These are phyloP conservation scores for Vaccinium myrtillus DNA, from an alignment of 148 eudicot species.

Conservation along the genomic window DNA sequence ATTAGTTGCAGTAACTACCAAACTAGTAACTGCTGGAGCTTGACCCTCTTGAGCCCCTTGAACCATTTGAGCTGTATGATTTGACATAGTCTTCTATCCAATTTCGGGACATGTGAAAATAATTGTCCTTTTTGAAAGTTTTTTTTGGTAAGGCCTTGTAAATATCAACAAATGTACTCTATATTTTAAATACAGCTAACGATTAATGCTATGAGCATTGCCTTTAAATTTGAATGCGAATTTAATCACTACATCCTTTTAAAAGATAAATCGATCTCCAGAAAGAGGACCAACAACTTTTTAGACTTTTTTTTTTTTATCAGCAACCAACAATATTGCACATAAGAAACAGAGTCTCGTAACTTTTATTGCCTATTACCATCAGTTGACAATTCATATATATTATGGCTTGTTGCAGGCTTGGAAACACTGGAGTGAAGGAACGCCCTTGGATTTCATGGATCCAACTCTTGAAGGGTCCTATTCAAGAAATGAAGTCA, in stretches of 20 bases:
- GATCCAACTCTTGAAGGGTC: constrained; percentile 29
- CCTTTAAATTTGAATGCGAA: background rate
- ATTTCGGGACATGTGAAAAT: background rate
- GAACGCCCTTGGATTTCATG: constrained; percentile 21
- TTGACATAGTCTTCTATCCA: background rate
- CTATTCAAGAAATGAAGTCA: constrained; percentile 22
- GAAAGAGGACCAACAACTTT: too few relatives aligned
- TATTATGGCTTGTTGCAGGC: constrained; percentile 14
- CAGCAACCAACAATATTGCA: background rate
- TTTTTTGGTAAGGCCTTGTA: background rate
- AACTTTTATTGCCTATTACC: background rate
- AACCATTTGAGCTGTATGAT: too few relatives aligned
- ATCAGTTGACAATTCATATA: background rate
- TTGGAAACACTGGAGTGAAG: constrained; percentile 33
- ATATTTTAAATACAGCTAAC: background rate
- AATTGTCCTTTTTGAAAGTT: background rate
- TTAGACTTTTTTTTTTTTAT: too few relatives aligned
- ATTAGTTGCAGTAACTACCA: too few relatives aligned
- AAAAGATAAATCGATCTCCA: background rate
- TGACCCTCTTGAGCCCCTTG: too few relatives aligned
- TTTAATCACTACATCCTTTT: background rate
- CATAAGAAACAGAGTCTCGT: background rate
- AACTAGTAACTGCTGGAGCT: too few relatives aligned
- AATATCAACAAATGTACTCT: background rate
- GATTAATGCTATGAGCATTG: background rate